A percentile compares a stretch with the other conserved stretches of the same genome.
Conservation (phyloP, 2,329 filamentous ascomycete genomes). For the Pseudocercospora crystallina region DNA sequence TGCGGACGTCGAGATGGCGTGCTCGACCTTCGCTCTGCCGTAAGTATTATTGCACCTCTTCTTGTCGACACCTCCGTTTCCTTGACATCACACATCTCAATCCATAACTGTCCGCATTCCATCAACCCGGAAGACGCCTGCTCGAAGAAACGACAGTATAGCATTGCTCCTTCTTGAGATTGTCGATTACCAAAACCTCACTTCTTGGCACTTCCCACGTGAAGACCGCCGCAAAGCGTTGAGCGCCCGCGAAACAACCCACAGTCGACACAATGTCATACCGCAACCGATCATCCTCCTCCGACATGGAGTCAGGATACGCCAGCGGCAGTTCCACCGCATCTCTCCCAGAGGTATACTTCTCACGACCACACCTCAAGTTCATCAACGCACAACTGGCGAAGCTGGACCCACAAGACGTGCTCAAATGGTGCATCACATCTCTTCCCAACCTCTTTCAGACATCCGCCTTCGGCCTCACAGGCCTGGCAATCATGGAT, state of each 20-base stretch:
- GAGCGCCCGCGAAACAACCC: too few species aligned
- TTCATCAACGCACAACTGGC: constrained; percentile 90
- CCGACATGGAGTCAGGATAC: constrained; percentile 76
- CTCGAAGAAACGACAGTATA: too few species aligned
- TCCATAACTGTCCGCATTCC: too few species aligned
- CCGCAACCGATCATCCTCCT: constrained; percentile 21
- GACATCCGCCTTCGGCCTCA: constrained; percentile 53
- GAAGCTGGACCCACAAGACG: constrained; percentile 82
- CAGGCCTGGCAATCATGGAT: constrained; percentile 55
- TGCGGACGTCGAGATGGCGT: too few species aligned
- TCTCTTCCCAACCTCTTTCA: constrained; percentile 65
- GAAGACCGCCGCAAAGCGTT: not conserved
- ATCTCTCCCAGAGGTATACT: constrained; percentile 72
- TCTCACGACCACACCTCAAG: constrained; percentile 83
- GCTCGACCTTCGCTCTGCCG: too few species aligned
- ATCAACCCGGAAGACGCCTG: too few species aligned
- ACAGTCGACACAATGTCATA: constrained; percentile 14
- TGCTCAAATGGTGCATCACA: constrained; percentile 87
- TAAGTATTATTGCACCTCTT: too few species aligned
- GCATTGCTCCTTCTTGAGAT: too few species aligned
- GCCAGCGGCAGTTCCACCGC: constrained; percentile 66
- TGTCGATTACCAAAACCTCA: not conserved
- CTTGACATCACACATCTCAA: too few species aligned
- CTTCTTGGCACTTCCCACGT: constrained; percentile 1
- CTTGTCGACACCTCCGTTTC: too few species aligned